Conservation (phyloP, 1,139 yeast species). For the Suhomyces ambrosiae region DNA sequence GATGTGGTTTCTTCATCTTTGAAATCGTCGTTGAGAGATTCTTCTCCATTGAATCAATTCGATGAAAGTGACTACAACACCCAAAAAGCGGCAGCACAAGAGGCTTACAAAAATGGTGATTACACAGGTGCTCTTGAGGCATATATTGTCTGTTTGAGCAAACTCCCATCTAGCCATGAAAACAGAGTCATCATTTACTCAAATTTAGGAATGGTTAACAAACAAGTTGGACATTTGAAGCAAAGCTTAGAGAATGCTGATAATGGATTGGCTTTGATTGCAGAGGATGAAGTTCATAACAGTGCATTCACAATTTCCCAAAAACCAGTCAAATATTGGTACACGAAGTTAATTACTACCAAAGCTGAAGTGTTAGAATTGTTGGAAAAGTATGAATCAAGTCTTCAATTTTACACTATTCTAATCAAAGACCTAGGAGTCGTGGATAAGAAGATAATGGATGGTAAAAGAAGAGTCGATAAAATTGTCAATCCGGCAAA, state of each 20-base stretch:
- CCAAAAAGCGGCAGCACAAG: constrained; percentile 61
- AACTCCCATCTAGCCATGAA: constrained; percentile 68
- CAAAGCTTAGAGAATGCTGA: constrained; percentile 58
- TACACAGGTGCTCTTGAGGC: constrained; percentile 64
- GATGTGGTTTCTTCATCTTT: neutral
- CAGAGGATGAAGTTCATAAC: constrained; percentile 33
- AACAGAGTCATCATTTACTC: constrained; percentile 70
- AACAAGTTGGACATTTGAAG: constrained; percentile 75
- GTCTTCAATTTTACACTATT: constrained; percentile 61
- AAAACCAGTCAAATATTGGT: constrained; percentile 67
- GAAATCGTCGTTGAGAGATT: constrained; percentile 14
- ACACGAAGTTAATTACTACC: constrained; percentile 67
- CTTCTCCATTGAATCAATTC: constrained; percentile 39
- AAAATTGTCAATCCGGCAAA: constrained; percentile 57
- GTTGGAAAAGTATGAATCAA: constrained; percentile 66
- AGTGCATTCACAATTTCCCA: constrained; percentile 38
- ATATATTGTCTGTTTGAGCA: constrained; percentile 62
- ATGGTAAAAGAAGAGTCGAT: constrained; percentile 80
- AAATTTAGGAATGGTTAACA: constrained; percentile 70
- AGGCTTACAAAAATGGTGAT: constrained; percentile 78
- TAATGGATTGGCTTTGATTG: constrained; percentile 61
- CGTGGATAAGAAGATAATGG: constrained; percentile 65
- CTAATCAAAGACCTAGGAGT: constrained; percentile 66
- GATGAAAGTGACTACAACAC: constrained; percentile 55
- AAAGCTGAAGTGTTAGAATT: constrained; percentile 86